Evolutionary conservation across 257 asterid genomes (phyloP).

Genomic region (Linderniella brevidens): DNA sequence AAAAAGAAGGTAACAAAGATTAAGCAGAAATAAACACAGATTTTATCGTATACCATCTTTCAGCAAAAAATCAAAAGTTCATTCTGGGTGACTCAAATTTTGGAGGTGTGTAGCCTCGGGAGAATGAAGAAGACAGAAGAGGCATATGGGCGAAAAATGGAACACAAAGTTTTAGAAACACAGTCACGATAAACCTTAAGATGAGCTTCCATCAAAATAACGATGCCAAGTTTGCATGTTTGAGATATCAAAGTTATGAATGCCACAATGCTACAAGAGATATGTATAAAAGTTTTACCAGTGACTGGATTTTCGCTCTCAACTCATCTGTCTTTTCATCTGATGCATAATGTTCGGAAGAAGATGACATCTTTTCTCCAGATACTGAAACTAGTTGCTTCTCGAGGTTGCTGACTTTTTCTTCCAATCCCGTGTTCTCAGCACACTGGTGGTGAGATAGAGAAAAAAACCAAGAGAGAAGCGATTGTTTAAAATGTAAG

Average conservation of each 20-base stretch:
- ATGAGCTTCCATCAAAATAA: not conserved
- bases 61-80: too few species aligned
- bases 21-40: too few species aligned
- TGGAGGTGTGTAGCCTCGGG: too few species aligned
- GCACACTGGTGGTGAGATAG: slow-evolving; percentile 33
- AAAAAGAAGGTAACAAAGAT: too few species aligned
- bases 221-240: not conserved
- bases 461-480: slow-evolving; percentile 1
- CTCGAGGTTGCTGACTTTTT: slow-evolving; percentile 43
- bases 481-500: too few species aligned
- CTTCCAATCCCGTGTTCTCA: slow-evolving; percentile 66
- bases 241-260: not conserved
- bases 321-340: slow-evolving; percentile 45
- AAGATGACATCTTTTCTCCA: slow-evolving; percentile 22
- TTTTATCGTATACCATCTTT: too few species aligned
- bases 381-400: slow-evolving; percentile 42
- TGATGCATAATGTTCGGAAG: slow-evolving; percentile 30
- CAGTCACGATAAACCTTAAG: too few species aligned
- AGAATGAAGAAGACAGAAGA: too few species aligned
- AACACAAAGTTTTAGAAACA: too few species aligned
- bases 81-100: too few species aligned
- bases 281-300: too few species aligned
- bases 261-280: not conserved
- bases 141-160: too few species aligned
- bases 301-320: slow-evolving; percentile 60